Evolutionary conservation across 1,139 yeast genomes (phyloP).

Genomic region (Protomyces macrosporus): DNA sequence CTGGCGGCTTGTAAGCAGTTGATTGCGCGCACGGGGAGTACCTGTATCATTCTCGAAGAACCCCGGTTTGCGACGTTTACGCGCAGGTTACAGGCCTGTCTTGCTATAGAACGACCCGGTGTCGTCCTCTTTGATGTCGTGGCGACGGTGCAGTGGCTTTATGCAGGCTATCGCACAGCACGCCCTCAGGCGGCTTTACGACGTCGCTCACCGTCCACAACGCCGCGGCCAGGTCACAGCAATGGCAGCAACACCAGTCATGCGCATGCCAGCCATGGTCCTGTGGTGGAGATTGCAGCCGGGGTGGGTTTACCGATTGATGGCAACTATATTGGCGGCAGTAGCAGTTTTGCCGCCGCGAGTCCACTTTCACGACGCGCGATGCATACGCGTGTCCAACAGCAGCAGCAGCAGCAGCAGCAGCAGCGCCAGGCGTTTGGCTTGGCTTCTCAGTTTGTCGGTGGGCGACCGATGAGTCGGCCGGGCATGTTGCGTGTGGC

Average conservation of each 20-base stretch:
- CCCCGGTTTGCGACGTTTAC: constrained; percentile 17
- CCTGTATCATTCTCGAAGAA: constrained; percentile 14
- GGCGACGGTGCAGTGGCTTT: constrained; percentile 21
- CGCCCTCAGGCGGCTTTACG: not conserved
- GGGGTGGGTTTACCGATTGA: not conserved
- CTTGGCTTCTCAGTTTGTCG: no score
- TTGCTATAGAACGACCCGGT: not conserved
- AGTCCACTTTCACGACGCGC: not conserved
- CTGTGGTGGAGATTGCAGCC: not conserved
- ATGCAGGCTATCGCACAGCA: constrained; percentile 13
- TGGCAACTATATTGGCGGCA: not conserved
- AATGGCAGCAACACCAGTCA: not conserved
- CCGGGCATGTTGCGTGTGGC: not conserved
- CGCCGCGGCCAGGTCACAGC: not conserved
- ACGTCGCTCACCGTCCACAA: not conserved
- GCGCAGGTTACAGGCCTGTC: constrained; percentile 1
- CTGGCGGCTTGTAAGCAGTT: constrained; percentile 12
- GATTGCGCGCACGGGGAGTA: constrained; percentile 2
- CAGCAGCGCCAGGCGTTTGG: not conserved
- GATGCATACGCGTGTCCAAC: not conserved
- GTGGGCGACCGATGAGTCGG: not conserved
- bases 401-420: not conserved
- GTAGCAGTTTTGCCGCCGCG: not conserved
- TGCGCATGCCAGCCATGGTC: not conserved
- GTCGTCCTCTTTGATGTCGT: constrained; percentile 17